These are phyloP conservation scores for Plasmodium inui DNA, from an alignment of 169 alveolate genomes.

Conservation along the genomic window DNA sequence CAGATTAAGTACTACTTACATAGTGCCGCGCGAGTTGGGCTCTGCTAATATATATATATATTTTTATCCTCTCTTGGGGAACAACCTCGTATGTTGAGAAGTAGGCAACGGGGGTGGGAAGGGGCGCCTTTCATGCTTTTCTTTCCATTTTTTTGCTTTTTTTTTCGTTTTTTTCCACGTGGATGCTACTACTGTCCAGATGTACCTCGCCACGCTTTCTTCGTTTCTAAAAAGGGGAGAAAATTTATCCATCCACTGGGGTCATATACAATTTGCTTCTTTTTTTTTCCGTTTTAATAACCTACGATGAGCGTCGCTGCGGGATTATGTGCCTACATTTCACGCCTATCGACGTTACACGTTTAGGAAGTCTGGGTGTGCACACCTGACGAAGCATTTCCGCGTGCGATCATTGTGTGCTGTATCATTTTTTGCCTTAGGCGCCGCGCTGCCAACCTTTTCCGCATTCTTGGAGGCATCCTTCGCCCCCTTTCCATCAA, in stretches of 20 bases:
- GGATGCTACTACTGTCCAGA: not conserved
- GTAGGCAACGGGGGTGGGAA: not conserved
- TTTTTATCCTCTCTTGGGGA: not conserved
- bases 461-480: not conserved
- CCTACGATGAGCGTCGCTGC: not conserved
- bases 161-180: not conserved
- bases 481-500: not conserved
- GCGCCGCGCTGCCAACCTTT: not conserved
- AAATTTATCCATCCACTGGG: not conserved
- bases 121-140: not conserved
- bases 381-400: not conserved
- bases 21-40: not conserved
- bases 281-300: too few relatives aligned
- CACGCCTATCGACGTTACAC: not conserved
- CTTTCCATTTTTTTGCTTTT: not conserved
- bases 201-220: not conserved
- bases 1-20: constrained; percentile 9
- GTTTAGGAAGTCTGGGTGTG: not conserved
- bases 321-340: not conserved
- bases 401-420: not conserved
- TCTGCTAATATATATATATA: not conserved
- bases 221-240: not conserved
- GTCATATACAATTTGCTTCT: not conserved
- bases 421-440: not conserved
- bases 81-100: not conserved